Conservation (phyloP, 2,329 filamentous ascomycete species). For the Aspergillus jensenii region DNA sequence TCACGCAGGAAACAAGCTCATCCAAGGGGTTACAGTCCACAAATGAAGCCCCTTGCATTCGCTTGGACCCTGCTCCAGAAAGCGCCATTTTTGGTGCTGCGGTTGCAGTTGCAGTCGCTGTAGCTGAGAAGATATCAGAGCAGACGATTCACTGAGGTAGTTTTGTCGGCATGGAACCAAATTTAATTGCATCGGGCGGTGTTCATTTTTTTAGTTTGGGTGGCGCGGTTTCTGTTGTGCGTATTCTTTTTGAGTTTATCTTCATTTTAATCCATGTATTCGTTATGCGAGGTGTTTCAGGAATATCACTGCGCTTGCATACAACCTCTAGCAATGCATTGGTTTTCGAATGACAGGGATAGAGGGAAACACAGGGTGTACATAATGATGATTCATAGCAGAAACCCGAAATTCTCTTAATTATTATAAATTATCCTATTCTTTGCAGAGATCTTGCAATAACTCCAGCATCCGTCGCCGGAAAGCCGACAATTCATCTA, state of each 20-base stretch:
- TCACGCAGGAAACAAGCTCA: constrained; percentile 32
- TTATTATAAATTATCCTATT: constrained; percentile 19
- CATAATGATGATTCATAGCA: constrained; percentile 21
- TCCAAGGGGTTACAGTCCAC: constrained; percentile 9
- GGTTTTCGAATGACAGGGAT: constrained; percentile 18
- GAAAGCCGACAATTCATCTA: constrained; percentile 43
- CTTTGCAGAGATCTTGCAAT: constrained; percentile 51
- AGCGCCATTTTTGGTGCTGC: constrained; percentile 48
- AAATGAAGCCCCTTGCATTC: constrained; percentile 29
- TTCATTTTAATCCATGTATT: not conserved
- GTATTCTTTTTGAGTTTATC: not conserved
- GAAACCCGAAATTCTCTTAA: not conserved
- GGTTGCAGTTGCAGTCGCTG: constrained; percentile 47
- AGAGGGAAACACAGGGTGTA: constrained; percentile 22
- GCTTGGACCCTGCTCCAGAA: constrained; percentile 44
- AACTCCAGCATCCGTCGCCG: constrained; percentile 51
- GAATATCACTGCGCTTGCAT: constrained; percentile 13
- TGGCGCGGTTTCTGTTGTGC: not conserved
- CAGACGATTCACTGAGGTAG: not conserved
- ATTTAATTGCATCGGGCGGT: constrained; percentile 17
- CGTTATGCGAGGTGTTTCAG: not conserved
- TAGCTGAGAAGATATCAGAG: constrained; percentile 27
- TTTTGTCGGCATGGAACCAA: not conserved
- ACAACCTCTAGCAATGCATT: constrained; percentile 12
- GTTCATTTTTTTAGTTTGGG: constrained; percentile 9